A percentile compares a stretch with the other conserved stretches of the same genome.
Conservation (phyloP, 371 early-diverging fungal genomes). For the Zopfochytrium polystomum region DNA sequence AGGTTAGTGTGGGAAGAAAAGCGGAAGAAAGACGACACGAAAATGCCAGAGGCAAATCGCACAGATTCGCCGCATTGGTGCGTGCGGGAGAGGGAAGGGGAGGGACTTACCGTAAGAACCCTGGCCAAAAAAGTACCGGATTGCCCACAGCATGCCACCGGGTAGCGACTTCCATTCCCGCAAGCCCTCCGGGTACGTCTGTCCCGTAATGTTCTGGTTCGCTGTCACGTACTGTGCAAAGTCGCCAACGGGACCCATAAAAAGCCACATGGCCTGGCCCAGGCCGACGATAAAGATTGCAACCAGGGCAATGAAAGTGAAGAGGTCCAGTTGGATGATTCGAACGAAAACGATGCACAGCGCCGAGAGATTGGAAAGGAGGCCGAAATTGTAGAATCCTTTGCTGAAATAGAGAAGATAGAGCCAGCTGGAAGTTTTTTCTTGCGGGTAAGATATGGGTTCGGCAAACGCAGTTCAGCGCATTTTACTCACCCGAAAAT, state of each 20-base stretch:
- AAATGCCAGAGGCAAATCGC: too few species aligned
- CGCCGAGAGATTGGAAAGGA: conserved; percentile 7
- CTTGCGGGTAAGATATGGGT: neutral
- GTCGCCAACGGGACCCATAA: conserved; percentile 20
- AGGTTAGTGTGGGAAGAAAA: neutral
- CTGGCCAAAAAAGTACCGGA: conserved; percentile 11
- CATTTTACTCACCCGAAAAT: neutral
- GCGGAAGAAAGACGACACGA: neutral
- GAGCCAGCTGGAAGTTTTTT: conserved; percentile 14
- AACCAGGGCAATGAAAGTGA: conserved; percentile 15
- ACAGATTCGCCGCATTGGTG: too few species aligned
- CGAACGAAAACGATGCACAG: conserved; percentile 17
- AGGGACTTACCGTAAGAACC: conserved; percentile 12
- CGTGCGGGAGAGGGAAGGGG: too few species aligned
- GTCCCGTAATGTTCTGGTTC: conserved; percentile 2
- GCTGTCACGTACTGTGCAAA: neutral
- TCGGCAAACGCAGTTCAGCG: neutral
- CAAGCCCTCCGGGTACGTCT: neutral
- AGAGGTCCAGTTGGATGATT: conserved; percentile 18
- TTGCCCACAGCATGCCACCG: conserved; percentile 16
- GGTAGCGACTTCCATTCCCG: conserved; percentile 15
- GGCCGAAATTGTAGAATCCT: conserved; percentile 22
- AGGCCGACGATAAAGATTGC: conserved; percentile 25
- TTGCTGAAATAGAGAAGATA: conserved; percentile 27
- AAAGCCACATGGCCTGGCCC: conserved; percentile 24